A percentile compares a stretch with the other conserved stretches of the same genome.
phyloP scores from a whole-genome alignment of 768 basidiomycete genomes.

The Boletus tomentosulus region DNA sequence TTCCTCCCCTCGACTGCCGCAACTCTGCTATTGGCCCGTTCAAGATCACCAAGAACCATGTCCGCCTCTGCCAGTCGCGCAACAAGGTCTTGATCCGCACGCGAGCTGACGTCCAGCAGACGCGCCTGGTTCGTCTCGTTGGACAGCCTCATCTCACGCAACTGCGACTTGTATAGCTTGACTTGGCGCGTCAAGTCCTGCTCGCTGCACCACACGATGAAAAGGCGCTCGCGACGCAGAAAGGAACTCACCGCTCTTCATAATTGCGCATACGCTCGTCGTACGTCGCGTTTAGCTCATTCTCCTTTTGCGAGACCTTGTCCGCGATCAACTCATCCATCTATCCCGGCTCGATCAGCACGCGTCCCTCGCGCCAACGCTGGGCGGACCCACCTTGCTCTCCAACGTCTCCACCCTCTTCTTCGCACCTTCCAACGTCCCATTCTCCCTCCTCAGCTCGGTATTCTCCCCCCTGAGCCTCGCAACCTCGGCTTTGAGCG shows the following conservation, averaged over 20 bases:
- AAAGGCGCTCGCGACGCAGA: background rate
- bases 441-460: conserved; percentile 71
- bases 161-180: conserved; percentile 79
- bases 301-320: conserved; percentile 88
- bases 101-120: conserved; percentile 84
- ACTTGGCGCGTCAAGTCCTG: conserved; percentile 92
- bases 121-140: conserved; percentile 93
- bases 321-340: conserved; percentile 95
- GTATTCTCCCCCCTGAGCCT: conserved; percentile 78
- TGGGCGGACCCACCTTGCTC: conserved; percentile 53
- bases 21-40: conserved; percentile 91
- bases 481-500: conserved; percentile 70
- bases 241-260: conserved; percentile 73
- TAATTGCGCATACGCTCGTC: conserved; percentile 96
- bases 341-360: conserved; percentile 36
- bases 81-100: conserved; percentile 92
- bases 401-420: conserved; percentile 81
- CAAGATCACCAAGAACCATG: conserved; percentile 91
- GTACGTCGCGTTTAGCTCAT: conserved; percentile 93
- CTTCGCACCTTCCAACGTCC: conserved; percentile 61
- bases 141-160: conserved; percentile 84
- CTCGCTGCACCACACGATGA: conserved; percentile 51
- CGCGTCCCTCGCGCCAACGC: background rate
- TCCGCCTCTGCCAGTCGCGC: conserved; percentile 91
- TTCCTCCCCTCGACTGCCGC: conserved; percentile 92